These are phyloP conservation scores for Phytophthora uliginosa DNA, from an alignment of 352 stramenopile species.

Conservation along the genomic window DNA sequence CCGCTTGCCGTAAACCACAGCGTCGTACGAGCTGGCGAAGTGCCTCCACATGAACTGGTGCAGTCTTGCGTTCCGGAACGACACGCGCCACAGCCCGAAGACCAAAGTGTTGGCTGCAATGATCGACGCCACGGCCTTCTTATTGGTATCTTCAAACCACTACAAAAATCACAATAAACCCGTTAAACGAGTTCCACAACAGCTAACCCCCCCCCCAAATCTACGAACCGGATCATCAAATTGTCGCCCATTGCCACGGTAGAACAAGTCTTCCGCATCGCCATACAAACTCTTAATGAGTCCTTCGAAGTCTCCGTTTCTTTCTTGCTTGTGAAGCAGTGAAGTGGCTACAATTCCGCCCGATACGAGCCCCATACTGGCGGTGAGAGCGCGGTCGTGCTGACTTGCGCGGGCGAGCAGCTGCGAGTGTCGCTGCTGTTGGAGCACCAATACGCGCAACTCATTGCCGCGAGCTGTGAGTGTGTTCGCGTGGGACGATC, in stretches of 20 bases:
- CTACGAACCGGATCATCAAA: conserved; percentile 31
- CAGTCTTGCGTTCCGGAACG: conserved; percentile 52
- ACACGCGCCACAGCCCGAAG: conserved; percentile 82
- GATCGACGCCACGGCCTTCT: conserved; percentile 62
- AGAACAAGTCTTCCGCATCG: conserved; percentile 39
- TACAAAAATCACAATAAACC: conserved; percentile 20
- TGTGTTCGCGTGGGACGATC: conserved; percentile 21
- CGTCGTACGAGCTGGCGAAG: conserved; percentile 88
- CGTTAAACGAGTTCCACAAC: not conserved
- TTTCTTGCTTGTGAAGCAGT: conserved; percentile 24
- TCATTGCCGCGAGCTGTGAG: conserved; percentile 19
- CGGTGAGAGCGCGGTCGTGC: conserved; percentile 56
- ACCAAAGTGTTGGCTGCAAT: conserved; percentile 78
- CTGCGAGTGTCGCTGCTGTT: conserved; percentile 30
- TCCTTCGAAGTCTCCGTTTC: conserved; percentile 6
- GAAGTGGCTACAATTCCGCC: conserved; percentile 56
- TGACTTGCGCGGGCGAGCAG: conserved; percentile 22
- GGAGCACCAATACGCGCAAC: conserved; percentile 18
- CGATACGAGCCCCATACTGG: conserved; percentile 61
- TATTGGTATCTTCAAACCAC: conserved; percentile 75
- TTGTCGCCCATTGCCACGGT: conserved; percentile 29
- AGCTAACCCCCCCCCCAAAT: not conserved
- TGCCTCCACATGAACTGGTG: conserved; percentile 86
- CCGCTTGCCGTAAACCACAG: conserved; percentile 68
- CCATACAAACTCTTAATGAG: conserved; percentile 39